A percentile compares a stretch with the other conserved stretches of the same genome.
These are phyloP conservation scores for Senna tora DNA, from an alignment of 306 rosid genomes.

Conservation along the genomic window DNA sequence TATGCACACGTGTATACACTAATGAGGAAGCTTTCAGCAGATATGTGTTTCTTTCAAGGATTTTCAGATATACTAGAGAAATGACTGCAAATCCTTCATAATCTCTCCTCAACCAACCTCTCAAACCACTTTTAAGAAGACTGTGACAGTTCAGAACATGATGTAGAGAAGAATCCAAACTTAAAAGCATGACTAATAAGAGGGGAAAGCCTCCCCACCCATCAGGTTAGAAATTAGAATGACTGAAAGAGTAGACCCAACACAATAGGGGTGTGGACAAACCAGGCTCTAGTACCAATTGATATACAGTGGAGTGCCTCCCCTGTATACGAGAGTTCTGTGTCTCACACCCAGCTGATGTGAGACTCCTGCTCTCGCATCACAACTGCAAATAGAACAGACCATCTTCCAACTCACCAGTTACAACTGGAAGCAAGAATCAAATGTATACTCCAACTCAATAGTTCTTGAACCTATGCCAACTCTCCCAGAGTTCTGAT, in stretches of 20 bases:
- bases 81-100: background rate
- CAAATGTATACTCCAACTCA: background rate
- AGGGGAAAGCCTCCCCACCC: background rate
- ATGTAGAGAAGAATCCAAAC: background rate
- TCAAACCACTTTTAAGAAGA: constrained; percentile 14
- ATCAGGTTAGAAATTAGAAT: constrained; percentile 5
- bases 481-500: constrained; percentile 20
- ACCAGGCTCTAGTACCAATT: background rate
- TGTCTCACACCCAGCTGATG: background rate
- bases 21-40: background rate
- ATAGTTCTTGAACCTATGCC: constrained; percentile 11
- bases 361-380: background rate
- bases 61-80: background rate
- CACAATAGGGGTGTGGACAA: background rate
- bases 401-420: background rate
- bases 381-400: background rate
- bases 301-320: background rate
- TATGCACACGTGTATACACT: background rate
- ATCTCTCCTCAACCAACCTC: constrained; percentile 7
- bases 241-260: background rate
- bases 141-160: background rate
- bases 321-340: background rate
- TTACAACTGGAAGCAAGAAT: constrained; percentile 17
- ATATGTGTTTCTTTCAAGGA: background rate
- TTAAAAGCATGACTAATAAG: background rate